phyloP scores from a whole-genome alignment of 176 grass and related monocot genomes.

The Eleusine indica region DNA sequence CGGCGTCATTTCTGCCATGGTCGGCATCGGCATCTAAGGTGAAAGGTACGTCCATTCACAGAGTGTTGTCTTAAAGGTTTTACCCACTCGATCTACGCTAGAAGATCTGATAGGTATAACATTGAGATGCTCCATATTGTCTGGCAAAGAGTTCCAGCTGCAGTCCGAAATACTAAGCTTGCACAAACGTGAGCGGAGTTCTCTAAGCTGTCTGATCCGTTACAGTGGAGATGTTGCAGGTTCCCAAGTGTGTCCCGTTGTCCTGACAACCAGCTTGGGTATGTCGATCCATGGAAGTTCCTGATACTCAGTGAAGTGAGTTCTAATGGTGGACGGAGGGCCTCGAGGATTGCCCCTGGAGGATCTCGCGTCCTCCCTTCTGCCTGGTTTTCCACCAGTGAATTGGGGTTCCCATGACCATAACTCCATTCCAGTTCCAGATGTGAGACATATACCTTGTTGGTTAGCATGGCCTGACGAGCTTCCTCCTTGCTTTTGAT shows the following conservation, averaged over 20 bases:
- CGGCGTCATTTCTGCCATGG: too few relatives aligned
- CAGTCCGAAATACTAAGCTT: background rate
- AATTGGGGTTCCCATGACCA: too few relatives aligned
- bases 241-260: background rate
- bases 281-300: background rate
- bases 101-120: too few relatives aligned
- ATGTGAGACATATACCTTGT: background rate
- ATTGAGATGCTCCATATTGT: background rate
- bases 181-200: background rate
- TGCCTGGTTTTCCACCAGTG: too few relatives aligned
- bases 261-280: slow-evolving; percentile 22
- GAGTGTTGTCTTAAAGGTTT: too few relatives aligned
- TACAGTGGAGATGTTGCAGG: background rate
- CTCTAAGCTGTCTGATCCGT: background rate
- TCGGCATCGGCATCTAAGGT: too few relatives aligned
- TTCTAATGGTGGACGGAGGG: background rate
- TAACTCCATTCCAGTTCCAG: background rate
- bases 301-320: background rate
- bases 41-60: too few relatives aligned
- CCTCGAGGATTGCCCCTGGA: slow-evolving; percentile 14
- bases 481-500: slow-evolving; percentile 22
- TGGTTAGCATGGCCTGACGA: slow-evolving; percentile 4
- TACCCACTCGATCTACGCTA: too few relatives aligned
- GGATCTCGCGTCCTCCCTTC: background rate
- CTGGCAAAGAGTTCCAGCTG: slow-evolving; percentile 3